phyloP scores from a whole-genome alignment of 2,329 filamentous ascomycete species.

The Alternaria sp. region DNA sequence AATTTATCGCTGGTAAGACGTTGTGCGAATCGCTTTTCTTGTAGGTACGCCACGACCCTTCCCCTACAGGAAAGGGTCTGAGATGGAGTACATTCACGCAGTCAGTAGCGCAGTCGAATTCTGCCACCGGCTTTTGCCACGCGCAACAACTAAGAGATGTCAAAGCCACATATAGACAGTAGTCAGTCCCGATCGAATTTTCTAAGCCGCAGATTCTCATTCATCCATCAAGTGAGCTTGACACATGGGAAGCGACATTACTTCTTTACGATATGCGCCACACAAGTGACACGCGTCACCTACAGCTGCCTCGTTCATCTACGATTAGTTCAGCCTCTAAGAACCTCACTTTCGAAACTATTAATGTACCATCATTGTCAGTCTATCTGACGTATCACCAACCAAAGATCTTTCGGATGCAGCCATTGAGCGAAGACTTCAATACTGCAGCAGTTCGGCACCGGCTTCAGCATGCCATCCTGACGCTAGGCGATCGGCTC shows the following conservation, averaged over 20 bases:
- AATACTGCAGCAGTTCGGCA: not conserved
- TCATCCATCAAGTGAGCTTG: not conserved
- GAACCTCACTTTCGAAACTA: not conserved
- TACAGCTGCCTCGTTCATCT: not conserved
- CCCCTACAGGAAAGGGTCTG: not conserved
- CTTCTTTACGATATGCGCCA: not conserved
- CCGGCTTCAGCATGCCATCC: not conserved
- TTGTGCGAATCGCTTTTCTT: conserved; percentile 31
- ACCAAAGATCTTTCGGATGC: not conserved
- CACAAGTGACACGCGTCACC: not conserved
- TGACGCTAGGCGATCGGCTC: not conserved
- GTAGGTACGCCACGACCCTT: conserved; percentile 7
- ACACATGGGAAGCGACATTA: not conserved
- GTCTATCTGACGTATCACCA: not conserved
- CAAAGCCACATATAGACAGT: not conserved
- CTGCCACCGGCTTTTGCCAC: conserved; percentile 1
- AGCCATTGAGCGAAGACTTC: not conserved
- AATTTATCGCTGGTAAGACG: conserved; percentile 22
- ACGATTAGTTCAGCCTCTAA: not conserved
- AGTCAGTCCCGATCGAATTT: not conserved
- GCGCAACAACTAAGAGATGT: not conserved
- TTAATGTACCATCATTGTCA: not conserved
- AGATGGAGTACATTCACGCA: not conserved
- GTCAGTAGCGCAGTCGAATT: not conserved
- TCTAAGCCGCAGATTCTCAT: not conserved